Conservation (phyloP, 2,329 filamentous ascomycete species). For the Alternaria conjuncta region DNA sequence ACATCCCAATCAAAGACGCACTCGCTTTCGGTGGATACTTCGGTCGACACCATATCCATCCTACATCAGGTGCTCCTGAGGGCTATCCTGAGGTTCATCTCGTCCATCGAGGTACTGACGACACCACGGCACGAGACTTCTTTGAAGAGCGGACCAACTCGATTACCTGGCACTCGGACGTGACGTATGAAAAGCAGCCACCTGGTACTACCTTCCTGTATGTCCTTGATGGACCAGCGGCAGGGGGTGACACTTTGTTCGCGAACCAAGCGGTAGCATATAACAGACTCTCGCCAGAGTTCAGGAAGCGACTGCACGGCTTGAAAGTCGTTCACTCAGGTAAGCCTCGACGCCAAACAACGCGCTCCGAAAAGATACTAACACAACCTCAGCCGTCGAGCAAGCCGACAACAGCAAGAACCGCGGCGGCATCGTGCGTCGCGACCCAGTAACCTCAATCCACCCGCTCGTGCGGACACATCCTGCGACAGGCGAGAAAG, state of each 20-base stretch:
- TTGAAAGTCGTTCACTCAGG: slow-evolving; percentile 82
- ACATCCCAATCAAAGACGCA: slow-evolving; percentile 72
- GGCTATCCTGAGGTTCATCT: slow-evolving; percentile 78
- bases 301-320: slow-evolving; percentile 80
- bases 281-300: slow-evolving; percentile 76
- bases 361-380: not conserved
- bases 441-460: slow-evolving; percentile 75
- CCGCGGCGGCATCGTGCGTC: slow-evolving; percentile 72
- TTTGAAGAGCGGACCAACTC: slow-evolving; percentile 76
- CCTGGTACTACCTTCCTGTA: slow-evolving; percentile 91
- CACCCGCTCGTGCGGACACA: slow-evolving; percentile 85
- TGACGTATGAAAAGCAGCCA: slow-evolving; percentile 86
- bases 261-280: slow-evolving; percentile 82
- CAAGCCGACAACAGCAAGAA: slow-evolving; percentile 74
- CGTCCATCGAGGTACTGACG: slow-evolving; percentile 74
- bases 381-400: slow-evolving; percentile 59
- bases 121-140: slow-evolving; percentile 66
- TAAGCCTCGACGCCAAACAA: slow-evolving; percentile 22
- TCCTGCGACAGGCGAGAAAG: slow-evolving; percentile 81
- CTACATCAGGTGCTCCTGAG: slow-evolving; percentile 75
- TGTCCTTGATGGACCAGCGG: slow-evolving; percentile 78
- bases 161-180: slow-evolving; percentile 88
- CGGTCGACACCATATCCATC: slow-evolving; percentile 81
- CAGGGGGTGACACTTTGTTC: slow-evolving; percentile 86
- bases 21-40: slow-evolving; percentile 77